These are phyloP conservation scores for Tylopilus orsonianus DNA, from an alignment of 1,284 basidiomycete species.

Conservation along the genomic window DNA sequence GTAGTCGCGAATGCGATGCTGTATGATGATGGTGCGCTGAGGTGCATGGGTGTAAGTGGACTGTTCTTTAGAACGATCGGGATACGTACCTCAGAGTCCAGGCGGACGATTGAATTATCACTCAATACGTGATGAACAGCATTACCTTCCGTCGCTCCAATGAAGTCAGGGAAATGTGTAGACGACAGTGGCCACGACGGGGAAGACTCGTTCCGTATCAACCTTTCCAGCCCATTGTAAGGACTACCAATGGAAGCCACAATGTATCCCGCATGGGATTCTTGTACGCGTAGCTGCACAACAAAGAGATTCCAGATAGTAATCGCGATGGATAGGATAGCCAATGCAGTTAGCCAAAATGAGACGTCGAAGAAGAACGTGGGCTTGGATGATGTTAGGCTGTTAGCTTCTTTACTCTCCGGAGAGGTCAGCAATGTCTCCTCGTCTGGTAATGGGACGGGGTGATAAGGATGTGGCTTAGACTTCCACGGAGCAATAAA, in stretches of 20 bases:
- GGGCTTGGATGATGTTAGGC: neutral
- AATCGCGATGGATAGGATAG: slow-evolving; percentile 20
- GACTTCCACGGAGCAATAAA: slow-evolving; percentile 1
- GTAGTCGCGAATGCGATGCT: slow-evolving; percentile 26
- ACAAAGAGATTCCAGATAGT: slow-evolving; percentile 27
- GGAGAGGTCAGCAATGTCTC: slow-evolving; percentile 15
- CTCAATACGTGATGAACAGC: slow-evolving; percentile 9
- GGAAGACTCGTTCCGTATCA: slow-evolving; percentile 26
- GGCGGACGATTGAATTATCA: slow-evolving; percentile 24
- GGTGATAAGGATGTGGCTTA: slow-evolving; percentile 11
- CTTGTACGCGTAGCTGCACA: slow-evolving; percentile 11
- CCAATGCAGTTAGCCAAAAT: slow-evolving; percentile 23
- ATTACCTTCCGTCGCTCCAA: slow-evolving; percentile 20
- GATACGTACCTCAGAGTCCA: slow-evolving; percentile 19
- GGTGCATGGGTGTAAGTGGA: neutral
- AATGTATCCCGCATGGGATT: neutral
- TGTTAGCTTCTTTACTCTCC: neutral
- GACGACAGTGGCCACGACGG: slow-evolving; percentile 27
- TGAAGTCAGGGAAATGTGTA: slow-evolving; percentile 23
- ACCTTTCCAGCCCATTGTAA: slow-evolving; percentile 26
- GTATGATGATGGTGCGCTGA: slow-evolving; percentile 23
- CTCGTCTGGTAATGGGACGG: slow-evolving; percentile 19
- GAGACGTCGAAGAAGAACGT: slow-evolving; percentile 12
- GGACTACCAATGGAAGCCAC: slow-evolving; percentile 21
- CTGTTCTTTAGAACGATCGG: neutral